These are phyloP conservation scores for Globisporangium sylvaticum DNA, from an alignment of 352 stramenopile species.

Conservation along the genomic window DNA sequence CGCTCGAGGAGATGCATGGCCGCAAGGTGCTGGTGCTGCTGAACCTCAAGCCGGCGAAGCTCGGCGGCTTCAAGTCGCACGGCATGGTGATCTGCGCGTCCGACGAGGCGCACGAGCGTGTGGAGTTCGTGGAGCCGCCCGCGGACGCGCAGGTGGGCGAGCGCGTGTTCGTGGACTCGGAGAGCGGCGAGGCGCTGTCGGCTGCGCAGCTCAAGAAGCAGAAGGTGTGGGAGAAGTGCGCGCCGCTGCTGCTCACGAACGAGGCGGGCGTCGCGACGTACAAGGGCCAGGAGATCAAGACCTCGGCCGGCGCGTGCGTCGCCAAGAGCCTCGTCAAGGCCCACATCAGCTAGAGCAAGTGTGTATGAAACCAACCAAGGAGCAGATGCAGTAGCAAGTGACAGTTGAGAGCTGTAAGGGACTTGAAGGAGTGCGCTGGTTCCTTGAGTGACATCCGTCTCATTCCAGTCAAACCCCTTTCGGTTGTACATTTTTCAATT, in stretches of 20 bases:
- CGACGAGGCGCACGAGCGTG: constrained; percentile 82
- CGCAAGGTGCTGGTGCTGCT: constrained; percentile 95
- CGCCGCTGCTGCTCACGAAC: constrained; percentile 65
- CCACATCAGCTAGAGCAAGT: constrained; percentile 50
- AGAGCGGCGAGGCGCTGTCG: constrained; percentile 68
- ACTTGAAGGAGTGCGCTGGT: too few relatives aligned
- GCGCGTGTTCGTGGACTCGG: constrained; percentile 83
- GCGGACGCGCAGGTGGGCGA: constrained; percentile 90
- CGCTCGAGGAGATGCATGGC: constrained; percentile 93
- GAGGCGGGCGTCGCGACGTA: constrained; percentile 68
- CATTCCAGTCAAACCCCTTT: too few relatives aligned
- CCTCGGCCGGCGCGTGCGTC: constrained; percentile 54
- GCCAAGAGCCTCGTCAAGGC: constrained; percentile 59
- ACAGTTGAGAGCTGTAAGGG: too few relatives aligned
- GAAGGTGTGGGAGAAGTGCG: constrained; percentile 82
- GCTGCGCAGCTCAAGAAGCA: constrained; percentile 86
- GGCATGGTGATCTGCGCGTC: constrained; percentile 97
- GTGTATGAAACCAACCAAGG: too few relatives aligned
- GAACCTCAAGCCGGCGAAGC: constrained; percentile 97
- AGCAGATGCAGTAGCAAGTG: too few relatives aligned
- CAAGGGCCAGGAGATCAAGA: constrained; percentile 74
- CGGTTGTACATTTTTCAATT: too few relatives aligned
- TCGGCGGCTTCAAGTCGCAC: constrained; percentile 95
- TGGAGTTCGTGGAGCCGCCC: constrained; percentile 94
- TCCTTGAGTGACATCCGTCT: too few relatives aligned